Evolutionary conservation across 2,329 filamentous ascomycete species (phyloP).

Genomic region (Nemania sp.): DNA sequence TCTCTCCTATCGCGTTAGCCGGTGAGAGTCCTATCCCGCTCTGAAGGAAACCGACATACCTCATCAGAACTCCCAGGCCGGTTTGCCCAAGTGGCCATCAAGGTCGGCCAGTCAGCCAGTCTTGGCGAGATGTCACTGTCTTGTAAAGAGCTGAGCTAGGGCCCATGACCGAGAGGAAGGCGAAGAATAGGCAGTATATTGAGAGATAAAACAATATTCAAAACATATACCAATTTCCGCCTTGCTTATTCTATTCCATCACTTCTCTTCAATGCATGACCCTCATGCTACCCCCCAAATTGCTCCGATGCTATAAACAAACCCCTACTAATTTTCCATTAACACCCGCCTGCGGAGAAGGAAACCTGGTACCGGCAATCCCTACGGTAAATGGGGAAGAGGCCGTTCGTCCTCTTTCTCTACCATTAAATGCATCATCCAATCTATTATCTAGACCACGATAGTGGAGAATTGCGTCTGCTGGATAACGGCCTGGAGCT

Average conservation of each 20-base stretch:
- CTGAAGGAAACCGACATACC: neutral
- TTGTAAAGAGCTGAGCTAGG: neutral
- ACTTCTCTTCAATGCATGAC: neutral
- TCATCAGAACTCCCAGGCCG: neutral
- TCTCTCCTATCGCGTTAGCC: neutral
- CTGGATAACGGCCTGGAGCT: conserved; percentile 52
- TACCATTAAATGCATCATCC: neutral
- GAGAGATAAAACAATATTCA: neutral
- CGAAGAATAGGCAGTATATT: conserved; percentile 16
- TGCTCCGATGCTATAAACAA: conserved; percentile 19
- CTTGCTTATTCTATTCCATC: conserved; percentile 28
- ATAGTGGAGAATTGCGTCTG: conserved; percentile 37
- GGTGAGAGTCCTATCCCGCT: neutral
- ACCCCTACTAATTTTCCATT: conserved; percentile 25
- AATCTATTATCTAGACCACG: conserved; percentile 14
- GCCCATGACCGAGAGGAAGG: neutral
- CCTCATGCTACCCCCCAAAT: conserved; percentile 10
- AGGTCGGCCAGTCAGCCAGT: no score
- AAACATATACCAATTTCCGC: conserved; percentile 23
- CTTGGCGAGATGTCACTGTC: neutral
- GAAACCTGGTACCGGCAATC: conserved; percentile 28
- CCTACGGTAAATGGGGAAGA: conserved; percentile 18
- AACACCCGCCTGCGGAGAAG: conserved; percentile 35
- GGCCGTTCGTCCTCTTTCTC: conserved; percentile 15
- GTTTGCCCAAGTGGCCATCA: neutral